These are phyloP conservation scores for Gymnopilus junonius DNA, from an alignment of 768 basidiomycete genomes.

Conservation along the genomic window DNA sequence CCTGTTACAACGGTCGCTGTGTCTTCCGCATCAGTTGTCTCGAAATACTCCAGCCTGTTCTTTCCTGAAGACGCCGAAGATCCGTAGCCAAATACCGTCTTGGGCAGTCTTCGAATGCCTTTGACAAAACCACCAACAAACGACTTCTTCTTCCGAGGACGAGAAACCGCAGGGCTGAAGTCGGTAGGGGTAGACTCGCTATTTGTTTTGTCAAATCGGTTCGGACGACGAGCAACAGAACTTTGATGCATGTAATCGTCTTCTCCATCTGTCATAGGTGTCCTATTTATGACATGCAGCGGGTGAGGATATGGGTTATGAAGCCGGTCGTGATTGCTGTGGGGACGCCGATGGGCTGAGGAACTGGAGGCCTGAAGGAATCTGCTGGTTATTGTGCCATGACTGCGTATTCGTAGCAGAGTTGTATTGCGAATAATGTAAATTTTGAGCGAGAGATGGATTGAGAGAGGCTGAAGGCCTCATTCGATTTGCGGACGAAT, in stretches of 20 bases:
- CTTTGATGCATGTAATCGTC: constrained; percentile 1
- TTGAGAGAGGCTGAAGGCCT: not conserved
- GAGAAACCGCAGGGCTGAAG: not conserved
- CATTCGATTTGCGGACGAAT: not conserved
- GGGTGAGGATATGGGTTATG: constrained; percentile 1
- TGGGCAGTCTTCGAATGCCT: constrained; percentile 38
- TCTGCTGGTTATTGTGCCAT: constrained; percentile 9
- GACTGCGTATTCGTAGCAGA: constrained; percentile 13
- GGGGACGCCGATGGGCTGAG: constrained; percentile 13
- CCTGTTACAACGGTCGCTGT: constrained; percentile 13
- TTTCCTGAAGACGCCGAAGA: constrained; percentile 20
- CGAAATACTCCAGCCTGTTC: constrained; percentile 23
- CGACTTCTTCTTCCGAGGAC: constrained; percentile 27
- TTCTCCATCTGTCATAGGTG: constrained; percentile 1
- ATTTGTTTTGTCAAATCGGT: not conserved
- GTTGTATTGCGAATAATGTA: constrained; percentile 15
- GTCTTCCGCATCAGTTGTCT: constrained; percentile 30
- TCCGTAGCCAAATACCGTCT: constrained; percentile 33
- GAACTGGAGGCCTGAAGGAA: constrained; percentile 13
- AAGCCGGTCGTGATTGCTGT: constrained; percentile 16
- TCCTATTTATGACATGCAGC: constrained; percentile 16
- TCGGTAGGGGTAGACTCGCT: not conserved
- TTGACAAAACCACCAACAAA: constrained; percentile 42
- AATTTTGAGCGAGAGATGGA: not conserved
- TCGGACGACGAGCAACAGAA: constrained; percentile 1